Evolutionary conservation across 352 stramenopile species (phyloP), one percentile per base, ranked within the genome.

Genomic region (Pythium angustatum): DNA sequence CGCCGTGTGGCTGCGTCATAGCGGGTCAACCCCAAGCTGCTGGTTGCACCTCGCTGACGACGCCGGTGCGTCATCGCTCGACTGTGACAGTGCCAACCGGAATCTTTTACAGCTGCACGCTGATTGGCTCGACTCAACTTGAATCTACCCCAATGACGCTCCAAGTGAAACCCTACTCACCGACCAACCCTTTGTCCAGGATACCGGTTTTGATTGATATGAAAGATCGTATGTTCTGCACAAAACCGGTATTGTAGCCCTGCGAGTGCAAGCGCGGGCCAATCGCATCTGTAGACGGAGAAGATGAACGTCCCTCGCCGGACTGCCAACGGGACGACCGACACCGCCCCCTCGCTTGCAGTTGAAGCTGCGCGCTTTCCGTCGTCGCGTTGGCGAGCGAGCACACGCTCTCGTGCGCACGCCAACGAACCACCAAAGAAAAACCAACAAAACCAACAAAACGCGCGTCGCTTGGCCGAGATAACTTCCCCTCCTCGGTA

Each of bases 221-320:
- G 47, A 19, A 2, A 5, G 1, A 48, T 55, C 55, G 62, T 69
- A 69, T 62, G 26, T 22, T n/a, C 7, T 6, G 5, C 27, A 11
- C 8, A 36, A 44, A 45, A 66, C 61, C 61, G 61, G 61, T 68
- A 53, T 58, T 21, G 28, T 21, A 7, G 3, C 17, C 47, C 17
- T 53, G 41, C 54, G 54, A 44, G 38, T 52, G 54, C 38, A 61
- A 54, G 43, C 28, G 30, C 41, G 14, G 31, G 43, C 55, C 55
- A 62, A 26, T 44, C 41, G 55, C 41, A 62, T 68, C 52, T 68
- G 61, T 68, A 68, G 61, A 68, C 61, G 61, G 61, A 68, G 52
- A 53, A 34, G 3, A 22, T 8, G 4, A 21, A 24, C 33, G 7
- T 56, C 26, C 15, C 27, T 43, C 49, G n/a, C n/a, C n/a, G n/a